phyloP scores from a whole-genome alignment of 129 eudicot species.

The Helianthus tuberosus region DNA sequence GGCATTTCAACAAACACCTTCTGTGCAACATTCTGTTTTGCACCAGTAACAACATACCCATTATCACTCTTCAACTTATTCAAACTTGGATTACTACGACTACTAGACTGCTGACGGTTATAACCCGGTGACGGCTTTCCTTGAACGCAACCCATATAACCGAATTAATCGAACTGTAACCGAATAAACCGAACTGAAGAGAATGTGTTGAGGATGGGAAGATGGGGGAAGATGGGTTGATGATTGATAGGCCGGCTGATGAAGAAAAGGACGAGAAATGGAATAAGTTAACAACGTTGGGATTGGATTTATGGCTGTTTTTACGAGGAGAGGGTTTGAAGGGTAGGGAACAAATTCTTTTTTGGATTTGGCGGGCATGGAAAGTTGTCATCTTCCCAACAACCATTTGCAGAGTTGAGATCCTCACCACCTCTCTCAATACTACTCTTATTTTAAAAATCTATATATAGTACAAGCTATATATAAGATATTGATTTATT shows the following conservation, averaged over 20 bases:
- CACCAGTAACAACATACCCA: constrained; percentile 54
- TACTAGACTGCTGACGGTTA: constrained; percentile 31
- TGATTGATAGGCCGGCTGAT: constrained; percentile 34
- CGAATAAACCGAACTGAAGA: neutral
- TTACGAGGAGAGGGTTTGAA: constrained; percentile 36
- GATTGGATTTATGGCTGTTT: constrained; percentile 35
- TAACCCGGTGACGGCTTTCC: constrained; percentile 37
- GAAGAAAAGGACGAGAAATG: constrained; percentile 32
- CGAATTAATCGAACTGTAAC: neutral
- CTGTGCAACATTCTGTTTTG: constrained; percentile 19
- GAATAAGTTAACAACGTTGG: constrained; percentile 31
- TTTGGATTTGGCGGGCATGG: constrained; percentile 36
- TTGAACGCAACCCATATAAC: constrained; percentile 67
- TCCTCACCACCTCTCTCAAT: constrained; percentile 10
- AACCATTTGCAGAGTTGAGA: constrained; percentile 16
- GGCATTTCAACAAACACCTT: constrained; percentile 32
- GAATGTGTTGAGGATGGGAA: neutral
- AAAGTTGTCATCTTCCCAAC: constrained; percentile 29
- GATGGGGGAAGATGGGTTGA: constrained; percentile 25
- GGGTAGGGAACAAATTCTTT: constrained; percentile 29
- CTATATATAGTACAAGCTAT: neutral
- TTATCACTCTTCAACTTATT: constrained; percentile 46
- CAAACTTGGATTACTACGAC: neutral
- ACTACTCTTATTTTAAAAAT: neutral
- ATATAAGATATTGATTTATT: too few relatives aligned